phyloP scores from a whole-genome alignment of 1,284 basidiomycete species.

The Termitomyces sp. region DNA sequence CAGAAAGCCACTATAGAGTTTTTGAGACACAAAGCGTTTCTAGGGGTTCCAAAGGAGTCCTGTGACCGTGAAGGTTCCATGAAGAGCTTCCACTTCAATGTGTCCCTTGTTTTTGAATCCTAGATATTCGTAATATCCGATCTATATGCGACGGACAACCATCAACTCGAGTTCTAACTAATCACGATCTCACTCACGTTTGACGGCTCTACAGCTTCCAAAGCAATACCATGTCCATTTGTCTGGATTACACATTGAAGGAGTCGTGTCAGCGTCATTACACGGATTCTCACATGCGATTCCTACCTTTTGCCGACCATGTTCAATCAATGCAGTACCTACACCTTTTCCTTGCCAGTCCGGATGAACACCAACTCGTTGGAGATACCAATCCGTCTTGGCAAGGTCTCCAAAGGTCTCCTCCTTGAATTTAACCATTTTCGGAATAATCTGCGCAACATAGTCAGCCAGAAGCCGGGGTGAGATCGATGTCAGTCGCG shows the following conservation, averaged over 20 bases:
- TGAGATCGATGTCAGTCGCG: background rate
- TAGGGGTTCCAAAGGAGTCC: conserved; percentile 6
- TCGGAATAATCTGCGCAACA: background rate
- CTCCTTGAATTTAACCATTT: background rate
- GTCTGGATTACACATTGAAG: background rate
- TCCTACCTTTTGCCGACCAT: conserved; percentile 3
- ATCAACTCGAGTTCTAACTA: background rate
- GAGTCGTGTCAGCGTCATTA: no score
- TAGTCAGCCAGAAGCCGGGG: background rate
- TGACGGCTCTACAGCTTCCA: conserved; percentile 4
- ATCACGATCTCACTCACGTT: conserved; percentile 1
- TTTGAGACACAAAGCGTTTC: no score
- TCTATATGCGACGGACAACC: background rate
- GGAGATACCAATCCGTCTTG: conserved; percentile 4
- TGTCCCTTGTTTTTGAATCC: conserved; percentile 9
- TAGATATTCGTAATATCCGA: conserved; percentile 8
- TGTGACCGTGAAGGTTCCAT: conserved; percentile 9
- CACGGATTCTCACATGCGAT: no score
- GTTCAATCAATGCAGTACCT: conserved; percentile 10
- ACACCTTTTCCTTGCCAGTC: conserved; percentile 1
- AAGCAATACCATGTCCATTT: conserved; percentile 1
- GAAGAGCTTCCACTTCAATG: conserved; percentile 6
- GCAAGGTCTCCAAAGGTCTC: background rate
- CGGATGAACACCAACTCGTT: conserved; percentile 7
- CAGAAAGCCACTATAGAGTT: no score